Base-by-base conservation (phyloP, 108 stramenopile genomes). In the Nitzschia putrida region DNA sequence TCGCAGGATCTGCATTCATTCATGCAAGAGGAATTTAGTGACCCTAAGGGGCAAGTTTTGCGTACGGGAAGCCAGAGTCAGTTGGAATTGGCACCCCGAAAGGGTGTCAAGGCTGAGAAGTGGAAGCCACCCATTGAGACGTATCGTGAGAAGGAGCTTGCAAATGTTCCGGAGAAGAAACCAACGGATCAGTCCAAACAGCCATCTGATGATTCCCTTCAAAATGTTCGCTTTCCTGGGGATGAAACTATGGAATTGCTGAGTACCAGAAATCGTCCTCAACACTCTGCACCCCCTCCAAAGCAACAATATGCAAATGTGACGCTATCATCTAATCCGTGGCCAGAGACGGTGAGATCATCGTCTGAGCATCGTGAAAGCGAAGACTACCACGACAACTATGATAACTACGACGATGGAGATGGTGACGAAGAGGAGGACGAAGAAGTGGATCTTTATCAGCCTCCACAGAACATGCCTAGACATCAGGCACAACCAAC, bases 1-100 rank as follows among this genome's bases (percentile, higher is more conserved):
- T 61, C 60, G 13, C 60, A 61, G 37, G 60, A 61, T 61, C 9
- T 61, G 16, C 41, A 61, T 9, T 61, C 60, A 39, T 6, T 61
- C 12, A 61, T 61, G 39, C 39, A 61, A 21, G 22, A 39, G 22
- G 60, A 61, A 22, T 61, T 61, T 20, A 61, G 60, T 44, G 60
- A 44, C 44, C 44, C 44, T 11, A 44, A 44, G 13, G 44, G 44
- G 13, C 44, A 44, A 44, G 9, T 11, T 13, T 13, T 44, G 13
- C 44, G 44, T 11, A 11, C 44, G 9, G 44, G 44, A 11, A 44
- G 44, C 44, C n/a, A n/a, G n/a, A n/a, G n/a, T n/a, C n/a, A n/a
- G n/a, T n/a, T n/a, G n/a, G n/a, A n/a, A n/a, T 13, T 44, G 9
- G 9, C 13, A 44, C 11, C 13, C 9, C 44, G 44, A 44, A 44